A percentile compares a stretch with the other conserved stretches of the same genome.
Conservation (phyloP, 352 stramenopile genomes). For the Pythium apleroticum region DNA sequence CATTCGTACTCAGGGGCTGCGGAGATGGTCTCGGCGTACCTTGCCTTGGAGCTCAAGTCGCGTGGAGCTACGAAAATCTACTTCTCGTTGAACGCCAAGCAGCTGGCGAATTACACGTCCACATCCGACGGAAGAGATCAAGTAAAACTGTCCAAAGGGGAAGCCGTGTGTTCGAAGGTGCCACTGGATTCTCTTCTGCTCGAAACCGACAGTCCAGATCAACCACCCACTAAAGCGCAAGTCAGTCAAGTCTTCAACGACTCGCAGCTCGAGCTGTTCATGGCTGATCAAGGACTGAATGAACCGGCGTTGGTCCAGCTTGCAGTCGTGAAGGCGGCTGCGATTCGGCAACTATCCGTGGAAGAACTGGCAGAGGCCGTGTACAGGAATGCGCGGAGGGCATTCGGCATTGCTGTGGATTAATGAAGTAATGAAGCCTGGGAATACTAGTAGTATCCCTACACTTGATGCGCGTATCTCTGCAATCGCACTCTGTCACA, state of each 20-base stretch:
- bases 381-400: conserved; percentile 35
- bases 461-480: too few species aligned
- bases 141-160: conserved; percentile 17
- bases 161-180: conserved; percentile 39
- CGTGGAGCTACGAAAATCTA: conserved; percentile 41
- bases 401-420: conserved; percentile 34
- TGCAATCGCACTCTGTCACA: conserved; percentile 31
- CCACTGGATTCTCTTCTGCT: conserved; percentile 54
- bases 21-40: conserved; percentile 56
- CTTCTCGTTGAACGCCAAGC: conserved; percentile 78
- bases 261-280: background rate
- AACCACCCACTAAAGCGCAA: conserved; percentile 34
- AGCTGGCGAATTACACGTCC: conserved; percentile 32
- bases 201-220: conserved; percentile 76
- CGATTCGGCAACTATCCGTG: conserved; percentile 33
- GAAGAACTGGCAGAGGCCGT: conserved; percentile 41
- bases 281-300: conserved; percentile 33
- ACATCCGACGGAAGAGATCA: background rate
- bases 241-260: background rate
- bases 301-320: conserved; percentile 56
- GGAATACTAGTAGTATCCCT: too few species aligned
- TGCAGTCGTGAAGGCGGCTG: conserved; percentile 40
- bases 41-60: conserved; percentile 33
- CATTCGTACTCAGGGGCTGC: conserved; percentile 66
- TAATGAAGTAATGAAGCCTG: conserved; percentile 5